These are phyloP conservation scores for Leucaena leucocephala DNA, from an alignment of 306 rosid species.

Conservation along the genomic window DNA sequence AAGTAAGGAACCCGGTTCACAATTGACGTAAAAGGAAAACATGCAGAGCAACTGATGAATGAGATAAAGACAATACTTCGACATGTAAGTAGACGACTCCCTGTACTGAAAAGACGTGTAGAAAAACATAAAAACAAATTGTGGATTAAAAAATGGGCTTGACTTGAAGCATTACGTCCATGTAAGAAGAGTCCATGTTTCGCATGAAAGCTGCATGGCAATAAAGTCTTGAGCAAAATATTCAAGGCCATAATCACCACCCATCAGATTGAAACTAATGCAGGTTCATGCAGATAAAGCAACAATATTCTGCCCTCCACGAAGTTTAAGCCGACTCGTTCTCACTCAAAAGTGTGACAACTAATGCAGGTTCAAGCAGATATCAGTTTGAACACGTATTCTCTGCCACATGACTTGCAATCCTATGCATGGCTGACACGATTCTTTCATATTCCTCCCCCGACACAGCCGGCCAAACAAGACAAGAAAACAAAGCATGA, in stretches of 20 bases:
- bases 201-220: not conserved
- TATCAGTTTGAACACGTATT: not conserved
- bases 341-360: no score
- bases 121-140: no score
- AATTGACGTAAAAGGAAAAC: no score
- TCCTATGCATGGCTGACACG: not conserved
- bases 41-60: no score
- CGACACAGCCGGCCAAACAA: not conserved
- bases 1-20: no score
- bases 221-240: not conserved
- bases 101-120: no score
- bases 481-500: not conserved
- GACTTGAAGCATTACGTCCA: no score
- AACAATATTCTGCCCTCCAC: no score
- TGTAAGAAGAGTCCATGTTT: not conserved
- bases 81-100: no score
- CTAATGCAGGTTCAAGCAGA: not conserved
- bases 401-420: not conserved
- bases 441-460: not conserved
- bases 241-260: not conserved
- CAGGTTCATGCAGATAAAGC: not conserved
- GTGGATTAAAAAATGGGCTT: no score
- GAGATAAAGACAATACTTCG: no score
- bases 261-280: not conserved
- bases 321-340: no score